These are phyloP conservation scores for Fonsecaea nubica DNA, from an alignment of 2,329 filamentous ascomycete genomes.

Conservation along the genomic window DNA sequence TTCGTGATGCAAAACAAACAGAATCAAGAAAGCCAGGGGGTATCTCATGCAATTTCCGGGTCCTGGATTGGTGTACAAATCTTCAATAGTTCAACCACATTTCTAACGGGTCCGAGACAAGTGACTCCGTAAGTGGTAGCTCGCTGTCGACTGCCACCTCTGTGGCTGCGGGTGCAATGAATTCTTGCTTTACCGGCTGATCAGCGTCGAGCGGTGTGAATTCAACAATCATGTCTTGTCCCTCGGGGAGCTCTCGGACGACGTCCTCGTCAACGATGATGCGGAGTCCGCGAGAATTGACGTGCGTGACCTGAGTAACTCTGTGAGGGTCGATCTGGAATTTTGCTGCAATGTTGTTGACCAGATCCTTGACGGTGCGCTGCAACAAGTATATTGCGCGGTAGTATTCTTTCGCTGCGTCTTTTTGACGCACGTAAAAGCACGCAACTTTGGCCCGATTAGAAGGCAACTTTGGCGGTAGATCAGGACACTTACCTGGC, in stretches of 20 bases:
- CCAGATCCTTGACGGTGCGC: constrained; percentile 76
- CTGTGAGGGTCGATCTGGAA: constrained; percentile 77
- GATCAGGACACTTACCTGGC: constrained; percentile 57
- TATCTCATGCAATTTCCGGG: constrained; percentile 36
- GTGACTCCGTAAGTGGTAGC: constrained; percentile 30
- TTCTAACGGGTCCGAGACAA: constrained; percentile 38
- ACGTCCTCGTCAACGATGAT: constrained; percentile 92
- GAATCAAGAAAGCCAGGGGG: constrained; percentile 19
- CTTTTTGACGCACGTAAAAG: constrained; percentile 74
- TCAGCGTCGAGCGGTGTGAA: constrained; percentile 67
- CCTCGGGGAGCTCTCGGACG: constrained; percentile 80
- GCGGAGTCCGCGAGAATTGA: constrained; percentile 76
- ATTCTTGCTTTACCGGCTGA: constrained; percentile 36
- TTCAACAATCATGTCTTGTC: constrained; percentile 82
- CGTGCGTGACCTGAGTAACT: constrained; percentile 73
- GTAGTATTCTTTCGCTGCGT: constrained; percentile 68
- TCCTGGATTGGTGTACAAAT: constrained; percentile 15
- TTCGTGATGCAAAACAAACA: constrained; percentile 31
- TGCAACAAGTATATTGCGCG: constrained; percentile 84
- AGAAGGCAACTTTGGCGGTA: constrained; percentile 37
- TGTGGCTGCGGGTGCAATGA: constrained; percentile 21
- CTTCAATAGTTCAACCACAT: constrained; percentile 42
- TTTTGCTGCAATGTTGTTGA: constrained; percentile 75
- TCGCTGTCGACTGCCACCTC: constrained; percentile 38
- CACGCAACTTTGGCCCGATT: constrained; percentile 70